phyloP scores from a whole-genome alignment of 148 eudicot species.

The Camellia sinensis region DNA sequence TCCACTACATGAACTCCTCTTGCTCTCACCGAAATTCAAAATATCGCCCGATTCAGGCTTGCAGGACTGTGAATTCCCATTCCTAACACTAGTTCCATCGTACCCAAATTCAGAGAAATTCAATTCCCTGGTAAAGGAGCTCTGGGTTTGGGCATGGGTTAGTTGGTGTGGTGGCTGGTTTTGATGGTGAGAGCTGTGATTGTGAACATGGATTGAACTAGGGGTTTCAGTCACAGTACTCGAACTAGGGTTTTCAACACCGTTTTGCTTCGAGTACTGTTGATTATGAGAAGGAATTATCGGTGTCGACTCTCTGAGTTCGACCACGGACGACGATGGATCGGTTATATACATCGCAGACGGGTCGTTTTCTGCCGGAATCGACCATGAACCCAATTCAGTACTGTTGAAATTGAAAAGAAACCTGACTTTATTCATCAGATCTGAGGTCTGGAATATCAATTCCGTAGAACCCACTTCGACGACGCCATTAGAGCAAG shows the following conservation, averaged over 20 bases:
- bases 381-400: slow-evolving; percentile 14
- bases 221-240: slow-evolving; percentile 31
- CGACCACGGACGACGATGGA: slow-evolving; percentile 28
- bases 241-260: slow-evolving; percentile 30
- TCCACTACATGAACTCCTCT: slow-evolving; percentile 21
- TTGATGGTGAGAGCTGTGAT: slow-evolving; percentile 18
- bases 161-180: slow-evolving; percentile 15
- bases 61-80: slow-evolving; percentile 25
- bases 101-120: slow-evolving; percentile 57
- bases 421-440: slow-evolving; percentile 48
- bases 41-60: slow-evolving; percentile 78
- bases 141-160: slow-evolving; percentile 23
- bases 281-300: neutral
- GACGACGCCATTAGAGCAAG: slow-evolving; percentile 53
- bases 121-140: slow-evolving; percentile 46
- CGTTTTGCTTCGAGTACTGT: slow-evolving; percentile 25
- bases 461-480: slow-evolving; percentile 70
- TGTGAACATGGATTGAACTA: slow-evolving; percentile 6
- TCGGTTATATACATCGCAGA: slow-evolving; percentile 72
- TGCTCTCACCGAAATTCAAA: slow-evolving; percentile 59
- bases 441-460: slow-evolving; percentile 40
- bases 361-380: slow-evolving; percentile 49
- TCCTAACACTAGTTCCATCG: slow-evolving; percentile 32
- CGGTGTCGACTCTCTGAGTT: slow-evolving; percentile 2
- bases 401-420: slow-evolving; percentile 37